Base-by-base conservation (phyloP, 78 protist genomes). In the Polysphondylium violaceum region DNA sequence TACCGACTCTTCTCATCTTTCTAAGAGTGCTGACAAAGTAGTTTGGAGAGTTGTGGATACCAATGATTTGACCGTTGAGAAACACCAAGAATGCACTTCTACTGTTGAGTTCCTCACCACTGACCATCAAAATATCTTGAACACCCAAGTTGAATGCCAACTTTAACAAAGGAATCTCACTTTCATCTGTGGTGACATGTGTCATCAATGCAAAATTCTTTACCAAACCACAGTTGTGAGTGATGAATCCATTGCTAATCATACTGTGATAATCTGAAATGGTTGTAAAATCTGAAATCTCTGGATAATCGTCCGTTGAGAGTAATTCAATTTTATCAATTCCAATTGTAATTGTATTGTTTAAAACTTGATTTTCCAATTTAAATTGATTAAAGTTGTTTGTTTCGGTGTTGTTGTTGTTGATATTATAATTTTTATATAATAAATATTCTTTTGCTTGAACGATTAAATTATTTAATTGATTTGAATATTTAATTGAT, bases 181-280 rank as follows among this genome's bases (percentile, higher is more conserved):
- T 94, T 25, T 90, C 94, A 85, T 98, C 99, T 1, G 97, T 96
- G 1, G 99, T 98, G 33, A 99, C 98, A 64, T 98, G 99, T 1
- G 99, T 79, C 94, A 98, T 88, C 21, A 99, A 96, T 40, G 99
- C 98, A 23, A 99, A 76, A 93, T 99, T 99, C 96, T 99, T 99
- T n/a, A 98, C 99, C 17, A 99, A 96, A 40, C 99, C 99, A 51
- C 73, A 65, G 23, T 95, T 74, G 38, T 76, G 74, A 33, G 43
- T 64, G 11, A 72, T 35, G 2, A 72, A 36, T 1, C 64, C 78
- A 72, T 72, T 72, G 33, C 78, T 72, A 51, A 72, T 50, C 78
- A 72, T 72, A 50, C 64, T 44, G 35, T 76, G 86, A 76, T 61
- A 76, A 59, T 76, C 86, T 17, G 58, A 35, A 21, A 58, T 33